Evolutionary conservation across 2,329 filamentous ascomycete species (phyloP).

Genomic region (Claviceps paspali): DNA sequence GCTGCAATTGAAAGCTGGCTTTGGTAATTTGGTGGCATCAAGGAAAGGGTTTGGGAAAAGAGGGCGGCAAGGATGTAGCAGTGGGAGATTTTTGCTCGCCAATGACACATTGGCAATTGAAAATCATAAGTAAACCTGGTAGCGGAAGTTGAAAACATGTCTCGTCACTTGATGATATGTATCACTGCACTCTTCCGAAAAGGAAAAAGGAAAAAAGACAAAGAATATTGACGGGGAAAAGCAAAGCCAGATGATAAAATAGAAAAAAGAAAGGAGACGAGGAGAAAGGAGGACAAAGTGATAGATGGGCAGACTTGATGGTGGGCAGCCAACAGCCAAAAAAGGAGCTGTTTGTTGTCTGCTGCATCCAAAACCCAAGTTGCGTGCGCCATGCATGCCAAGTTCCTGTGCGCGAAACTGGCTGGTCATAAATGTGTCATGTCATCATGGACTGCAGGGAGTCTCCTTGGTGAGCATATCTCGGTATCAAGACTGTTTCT

Average conservation of each 20-base stretch:
- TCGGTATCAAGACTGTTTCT: background rate
- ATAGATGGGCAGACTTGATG: too few species aligned
- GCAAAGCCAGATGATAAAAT: too few species aligned
- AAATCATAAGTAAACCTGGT: slow-evolving; percentile 5
- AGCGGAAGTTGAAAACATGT: background rate
- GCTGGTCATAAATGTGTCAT: background rate
- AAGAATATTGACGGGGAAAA: background rate
- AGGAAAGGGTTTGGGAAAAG: slow-evolving; percentile 32
- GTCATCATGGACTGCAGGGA: background rate
- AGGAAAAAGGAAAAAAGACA: background rate
- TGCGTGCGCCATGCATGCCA: background rate
- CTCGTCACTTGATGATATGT: background rate
- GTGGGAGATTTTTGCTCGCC: slow-evolving; percentile 30
- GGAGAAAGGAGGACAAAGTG: background rate
- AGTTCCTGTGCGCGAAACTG: background rate
- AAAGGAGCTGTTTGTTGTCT: too few species aligned
- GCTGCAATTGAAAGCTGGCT: background rate
- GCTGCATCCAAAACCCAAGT: background rate
- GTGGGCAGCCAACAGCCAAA: background rate
- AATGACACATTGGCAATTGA: slow-evolving; percentile 29
- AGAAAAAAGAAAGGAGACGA: background rate
- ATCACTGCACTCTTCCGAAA: background rate
- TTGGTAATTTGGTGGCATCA: slow-evolving; percentile 29
- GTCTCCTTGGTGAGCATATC: background rate
- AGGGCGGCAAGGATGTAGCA: slow-evolving; percentile 31